Conservation (phyloP, 75 land plant species). For the Selaginella tamariscina region DNA sequence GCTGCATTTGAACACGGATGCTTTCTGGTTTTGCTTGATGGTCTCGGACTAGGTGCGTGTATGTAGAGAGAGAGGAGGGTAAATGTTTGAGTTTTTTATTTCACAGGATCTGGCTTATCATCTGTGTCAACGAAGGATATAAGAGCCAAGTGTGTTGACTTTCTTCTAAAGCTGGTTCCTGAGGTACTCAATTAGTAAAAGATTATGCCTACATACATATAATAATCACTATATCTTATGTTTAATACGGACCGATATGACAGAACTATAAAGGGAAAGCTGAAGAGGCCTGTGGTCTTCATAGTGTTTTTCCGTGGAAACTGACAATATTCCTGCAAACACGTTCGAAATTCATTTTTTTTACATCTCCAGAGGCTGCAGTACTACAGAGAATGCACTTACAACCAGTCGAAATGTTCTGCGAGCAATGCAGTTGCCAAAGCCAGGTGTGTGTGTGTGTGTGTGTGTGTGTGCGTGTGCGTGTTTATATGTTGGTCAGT, state of each 20-base stretch:
- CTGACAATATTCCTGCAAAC: neutral
- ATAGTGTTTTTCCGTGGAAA: neutral
- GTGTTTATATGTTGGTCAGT: too few relatives aligned
- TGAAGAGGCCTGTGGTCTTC: neutral
- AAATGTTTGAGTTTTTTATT: neutral
- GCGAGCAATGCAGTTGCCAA: slow-evolving; percentile 89
- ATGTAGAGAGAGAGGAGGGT: neutral
- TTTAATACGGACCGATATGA: too few relatives aligned
- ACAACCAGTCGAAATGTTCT: slow-evolving; percentile 77
- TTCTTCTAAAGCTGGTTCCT: neutral
- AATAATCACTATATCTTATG: too few relatives aligned
- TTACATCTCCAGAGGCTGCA: slow-evolving; percentile 52
- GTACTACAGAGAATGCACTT: slow-evolving; percentile 44
- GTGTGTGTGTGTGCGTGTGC: too few relatives aligned
- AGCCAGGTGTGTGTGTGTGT: slow-evolving; percentile 51
- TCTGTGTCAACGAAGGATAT: neutral
- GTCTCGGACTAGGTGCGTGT: slow-evolving; percentile 73
- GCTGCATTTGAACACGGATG: slow-evolving; percentile 78
- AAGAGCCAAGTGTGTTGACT: neutral
- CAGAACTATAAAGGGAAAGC: neutral
- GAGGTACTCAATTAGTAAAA: neutral
- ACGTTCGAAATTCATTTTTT: slow-evolving; percentile 77
- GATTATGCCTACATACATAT: too few relatives aligned
- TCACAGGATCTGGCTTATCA: neutral
- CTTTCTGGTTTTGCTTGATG: slow-evolving; percentile 89